A percentile compares a stretch with the other conserved stretches of the same genome.
Conservation (phyloP, 257 asterid genomes). For the Petrea volubilis region DNA sequence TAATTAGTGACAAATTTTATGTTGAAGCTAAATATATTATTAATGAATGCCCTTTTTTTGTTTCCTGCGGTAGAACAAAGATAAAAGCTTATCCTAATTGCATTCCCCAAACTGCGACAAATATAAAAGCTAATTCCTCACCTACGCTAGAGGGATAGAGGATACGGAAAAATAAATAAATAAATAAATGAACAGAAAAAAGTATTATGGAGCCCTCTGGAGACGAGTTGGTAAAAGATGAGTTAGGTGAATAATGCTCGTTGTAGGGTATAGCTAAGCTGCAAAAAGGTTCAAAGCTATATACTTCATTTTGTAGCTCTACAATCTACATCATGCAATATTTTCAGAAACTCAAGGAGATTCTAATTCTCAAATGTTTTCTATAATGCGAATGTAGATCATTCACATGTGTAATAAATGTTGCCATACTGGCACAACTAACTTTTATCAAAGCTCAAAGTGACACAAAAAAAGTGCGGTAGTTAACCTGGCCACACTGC, state of each 20-base stretch:
- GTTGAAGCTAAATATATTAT: too few relatives aligned
- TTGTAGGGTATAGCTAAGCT: not conserved
- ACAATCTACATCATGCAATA: conserved; percentile 18
- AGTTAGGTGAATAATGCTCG: conserved; percentile 9
- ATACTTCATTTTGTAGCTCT: conserved; percentile 20
- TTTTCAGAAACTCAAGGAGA: conserved; percentile 8
- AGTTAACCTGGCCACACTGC: conserved; percentile 22
- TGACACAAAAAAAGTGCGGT: conserved; percentile 20
- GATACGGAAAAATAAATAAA: too few relatives aligned
- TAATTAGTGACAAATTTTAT: too few relatives aligned
- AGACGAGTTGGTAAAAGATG: conserved; percentile 9
- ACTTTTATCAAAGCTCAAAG: conserved; percentile 21
- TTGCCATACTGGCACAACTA: conserved; percentile 17
- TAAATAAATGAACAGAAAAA: not conserved
- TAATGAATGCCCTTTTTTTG: too few relatives aligned
- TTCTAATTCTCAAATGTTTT: conserved; percentile 12
- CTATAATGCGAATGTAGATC: conserved; percentile 2
- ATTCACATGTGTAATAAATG: conserved; percentile 16
- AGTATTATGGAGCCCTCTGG: too few relatives aligned
- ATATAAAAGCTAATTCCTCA: not conserved
- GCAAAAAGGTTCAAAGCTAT: conserved; percentile 11
- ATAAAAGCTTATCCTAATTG: not conserved
- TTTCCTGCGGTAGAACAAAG: too few relatives aligned
- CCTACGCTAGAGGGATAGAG: conserved; percentile 10
- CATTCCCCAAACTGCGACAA: conserved; percentile 6